Evolutionary conservation across 1,139 yeast genomes (phyloP).

Genomic region (Hemisphaericaspora xylanilytica): DNA sequence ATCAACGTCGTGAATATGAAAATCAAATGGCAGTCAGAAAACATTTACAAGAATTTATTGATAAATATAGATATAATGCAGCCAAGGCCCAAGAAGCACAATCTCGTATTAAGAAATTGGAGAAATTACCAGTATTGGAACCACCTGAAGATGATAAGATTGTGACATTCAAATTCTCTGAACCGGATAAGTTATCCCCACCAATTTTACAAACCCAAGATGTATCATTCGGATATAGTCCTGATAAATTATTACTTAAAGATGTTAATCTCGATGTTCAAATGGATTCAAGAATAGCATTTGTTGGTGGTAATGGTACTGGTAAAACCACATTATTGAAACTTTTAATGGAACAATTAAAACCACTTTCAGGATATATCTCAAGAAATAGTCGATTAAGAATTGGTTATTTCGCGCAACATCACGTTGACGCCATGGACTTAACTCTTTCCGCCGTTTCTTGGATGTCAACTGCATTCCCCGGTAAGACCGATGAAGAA

Average conservation of each 20-base stretch:
- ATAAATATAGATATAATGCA: constrained; percentile 94
- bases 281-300: constrained; percentile 90
- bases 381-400: constrained; percentile 81
- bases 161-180: constrained; percentile 88
- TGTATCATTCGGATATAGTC: constrained; percentile 81
- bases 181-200: constrained; percentile 88
- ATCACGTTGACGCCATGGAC: constrained; percentile 98
- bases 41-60: constrained; percentile 91
- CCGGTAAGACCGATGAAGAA: constrained; percentile 95
- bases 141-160: constrained; percentile 92
- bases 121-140: constrained; percentile 86
- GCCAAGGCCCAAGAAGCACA: constrained; percentile 98
- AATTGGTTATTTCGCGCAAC: constrained; percentile 98
- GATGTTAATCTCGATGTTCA: constrained; percentile 89
- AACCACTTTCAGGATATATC: constrained; percentile 73
- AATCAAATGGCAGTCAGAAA: constrained; percentile 94
- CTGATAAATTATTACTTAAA: constrained; percentile 57
- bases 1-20: constrained; percentile 91
- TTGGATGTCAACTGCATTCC: constrained; percentile 89
- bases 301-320: constrained; percentile 98
- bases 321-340: constrained; percentile 96
- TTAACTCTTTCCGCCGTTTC: constrained; percentile 81
- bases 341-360: constrained; percentile 71
- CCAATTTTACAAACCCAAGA: constrained; percentile 88
- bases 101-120: constrained; percentile 93